Base-by-base conservation (phyloP, 139 green algal species). In the Auxenochlorella pyrenoidosa region DNA sequence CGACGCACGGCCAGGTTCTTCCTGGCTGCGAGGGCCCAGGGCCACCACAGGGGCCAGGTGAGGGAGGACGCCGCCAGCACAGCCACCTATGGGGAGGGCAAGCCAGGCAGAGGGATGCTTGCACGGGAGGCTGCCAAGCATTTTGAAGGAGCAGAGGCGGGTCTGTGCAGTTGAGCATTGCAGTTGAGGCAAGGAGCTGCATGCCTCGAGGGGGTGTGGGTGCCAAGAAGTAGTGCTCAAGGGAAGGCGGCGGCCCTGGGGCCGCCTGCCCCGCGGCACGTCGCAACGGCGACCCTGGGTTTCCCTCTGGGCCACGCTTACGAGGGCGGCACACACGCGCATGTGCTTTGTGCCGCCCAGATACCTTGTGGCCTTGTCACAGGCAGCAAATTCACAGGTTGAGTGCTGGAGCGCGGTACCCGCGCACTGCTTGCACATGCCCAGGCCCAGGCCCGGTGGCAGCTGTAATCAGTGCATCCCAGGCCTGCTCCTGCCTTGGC, bases 21-120 rank as follows among this genome's bases (percentile, higher is more conserved):
- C 32, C 72, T 84, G 15, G 82, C 84, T 41, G 89, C 88, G 83
- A 65, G 82, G 0, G 95, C 89, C 94, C 94, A 96, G 43, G 94
- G 94, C 66, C 93, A 93, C 94, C 94, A 96, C 19, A 96, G 63
- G 2, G 94, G 94, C 90, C 90, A 96, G 68, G 95, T 91, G 79
- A 96, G 88, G 22, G 91, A 92, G n/a, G 92, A 88, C 1, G 86
- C 93, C 19, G 94, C 94, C 76, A 96, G 91, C 63, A 94, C 38
- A 19, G 90, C 92, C 16, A 85, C 71, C 83, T 87, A 70, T 5
- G 21, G 32, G 36, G 1, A 58, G 8, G 47, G 8, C 6, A 12
- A 12, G 47, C 47, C 6, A 6, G 12, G 12, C 6, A 6, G n/a
- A n/a, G n/a, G n/a, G n/a, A n/a, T n/a, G n/a, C n/a, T n/a, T n/a